These are phyloP conservation scores for Pseudogymnoascus sp. DNA, from an alignment of 2,329 filamentous ascomycete species.

Conservation along the genomic window DNA sequence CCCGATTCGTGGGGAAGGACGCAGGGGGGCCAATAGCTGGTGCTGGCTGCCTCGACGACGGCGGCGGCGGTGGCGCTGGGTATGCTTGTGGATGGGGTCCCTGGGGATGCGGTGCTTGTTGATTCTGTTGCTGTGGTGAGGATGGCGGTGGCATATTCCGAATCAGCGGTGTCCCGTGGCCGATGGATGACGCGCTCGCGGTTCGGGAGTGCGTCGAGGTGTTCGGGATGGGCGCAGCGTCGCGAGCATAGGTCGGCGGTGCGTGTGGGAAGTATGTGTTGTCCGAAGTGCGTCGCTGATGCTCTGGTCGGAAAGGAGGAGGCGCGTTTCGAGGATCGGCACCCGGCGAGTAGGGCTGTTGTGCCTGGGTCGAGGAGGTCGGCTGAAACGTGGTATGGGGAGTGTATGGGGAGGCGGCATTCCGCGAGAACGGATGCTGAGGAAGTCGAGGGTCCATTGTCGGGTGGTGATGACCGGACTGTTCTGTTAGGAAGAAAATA, in stretches of 20 bases:
- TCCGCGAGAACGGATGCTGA: conserved; percentile 25
- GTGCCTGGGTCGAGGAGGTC: conserved; percentile 19
- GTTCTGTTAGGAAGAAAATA: background rate
- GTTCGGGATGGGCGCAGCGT: conserved; percentile 22
- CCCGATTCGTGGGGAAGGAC: conserved; percentile 41
- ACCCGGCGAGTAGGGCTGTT: conserved; percentile 21
- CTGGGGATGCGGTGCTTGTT: conserved; percentile 33
- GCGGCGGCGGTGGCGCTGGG: conserved; percentile 17
- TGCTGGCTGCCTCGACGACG: conserved; percentile 35
- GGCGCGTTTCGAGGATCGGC: conserved; percentile 24
- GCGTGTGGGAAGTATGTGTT: conserved; percentile 23
- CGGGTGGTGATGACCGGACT: conserved; percentile 6
- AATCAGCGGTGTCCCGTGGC: conserved; percentile 24
- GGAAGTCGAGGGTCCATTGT: conserved; percentile 29
- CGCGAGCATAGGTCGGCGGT: conserved; percentile 23
- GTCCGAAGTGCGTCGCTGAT: conserved; percentile 28
- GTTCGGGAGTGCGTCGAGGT: conserved; percentile 23
- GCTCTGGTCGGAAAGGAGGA: conserved; percentile 24
- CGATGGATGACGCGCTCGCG: conserved; percentile 27
- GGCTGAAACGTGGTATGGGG: conserved; percentile 24
- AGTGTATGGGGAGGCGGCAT: conserved; percentile 26
- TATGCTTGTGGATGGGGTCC: conserved; percentile 29
- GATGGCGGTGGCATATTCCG: conserved; percentile 41
- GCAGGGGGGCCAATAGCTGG: conserved; percentile 31
- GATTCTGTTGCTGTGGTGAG: conserved; percentile 38